Conservation (phyloP, 805 yeast genomes). For the Candida bentonensis region DNA sequence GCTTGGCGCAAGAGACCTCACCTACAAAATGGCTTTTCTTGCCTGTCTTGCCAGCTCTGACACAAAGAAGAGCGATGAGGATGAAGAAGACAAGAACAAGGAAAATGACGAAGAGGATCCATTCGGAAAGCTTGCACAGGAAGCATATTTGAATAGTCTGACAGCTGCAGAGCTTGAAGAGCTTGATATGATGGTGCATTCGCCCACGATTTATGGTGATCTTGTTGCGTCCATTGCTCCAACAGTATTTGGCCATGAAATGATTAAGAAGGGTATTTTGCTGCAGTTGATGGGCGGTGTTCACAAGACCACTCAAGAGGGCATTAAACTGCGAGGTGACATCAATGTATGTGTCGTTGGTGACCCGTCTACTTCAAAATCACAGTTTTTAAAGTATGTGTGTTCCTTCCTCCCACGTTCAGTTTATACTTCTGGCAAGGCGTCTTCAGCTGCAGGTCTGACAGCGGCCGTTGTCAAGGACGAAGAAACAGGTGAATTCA, state of each 20-base stretch:
- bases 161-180: constrained; percentile 75
- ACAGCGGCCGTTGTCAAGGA: constrained; percentile 97
- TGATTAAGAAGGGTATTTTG: constrained; percentile 80
- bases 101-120: constrained; percentile 21
- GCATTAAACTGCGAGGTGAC: constrained; percentile 90
- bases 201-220: constrained; percentile 70
- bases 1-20: constrained; percentile 88
- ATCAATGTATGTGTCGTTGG: constrained; percentile 94
- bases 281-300: constrained; percentile 90
- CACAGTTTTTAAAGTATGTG: constrained; percentile 89
- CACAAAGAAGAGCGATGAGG: not conserved
- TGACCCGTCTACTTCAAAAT: constrained; percentile 94
- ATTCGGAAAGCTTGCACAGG: constrained; percentile 61
- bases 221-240: constrained; percentile 87
- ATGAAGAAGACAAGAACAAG: not conserved
- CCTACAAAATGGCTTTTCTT: constrained; percentile 79
- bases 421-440: constrained; percentile 94
- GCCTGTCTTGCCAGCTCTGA: constrained; percentile 60
- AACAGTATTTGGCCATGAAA: constrained; percentile 91
- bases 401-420: constrained; percentile 86
- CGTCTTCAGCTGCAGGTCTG: constrained; percentile 96
- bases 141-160: constrained; percentile 59
- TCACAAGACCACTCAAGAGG: constrained; percentile 85
- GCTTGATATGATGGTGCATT: constrained; percentile 79
- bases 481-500: constrained; percentile 92